These are phyloP conservation scores for Schoenoplectus triqueter DNA, from an alignment of 202 grass and related monocot genomes.

Conservation along the genomic window DNA sequence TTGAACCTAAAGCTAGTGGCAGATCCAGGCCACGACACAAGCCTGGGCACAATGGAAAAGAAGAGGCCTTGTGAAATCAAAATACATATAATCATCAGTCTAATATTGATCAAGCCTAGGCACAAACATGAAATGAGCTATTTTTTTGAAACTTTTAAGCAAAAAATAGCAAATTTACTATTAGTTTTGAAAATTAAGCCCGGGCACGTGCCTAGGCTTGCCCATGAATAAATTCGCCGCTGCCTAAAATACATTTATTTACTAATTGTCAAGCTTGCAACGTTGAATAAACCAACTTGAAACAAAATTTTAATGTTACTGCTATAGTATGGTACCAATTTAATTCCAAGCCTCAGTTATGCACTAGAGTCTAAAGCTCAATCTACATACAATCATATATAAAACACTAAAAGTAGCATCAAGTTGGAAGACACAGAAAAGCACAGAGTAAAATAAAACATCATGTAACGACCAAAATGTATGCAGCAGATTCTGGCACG, in stretches of 20 bases:
- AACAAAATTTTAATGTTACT: not conserved
- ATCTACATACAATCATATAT: not conserved
- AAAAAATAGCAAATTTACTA: too few species aligned
- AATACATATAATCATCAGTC: too few species aligned
- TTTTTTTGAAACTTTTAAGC: too few species aligned
- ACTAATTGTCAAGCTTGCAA: slow-evolving; percentile 9
- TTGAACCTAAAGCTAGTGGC: not conserved
- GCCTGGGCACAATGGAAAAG: too few species aligned
- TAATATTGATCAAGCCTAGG: too few species aligned
- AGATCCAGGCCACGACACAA: too few species aligned
- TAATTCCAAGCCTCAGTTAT: not conserved
- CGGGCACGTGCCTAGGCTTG: too few species aligned
- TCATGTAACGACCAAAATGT: not conserved
- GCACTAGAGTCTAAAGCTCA: not conserved
- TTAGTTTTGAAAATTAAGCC: too few species aligned
- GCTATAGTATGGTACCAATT: not conserved
- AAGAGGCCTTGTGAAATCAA: too few species aligned
- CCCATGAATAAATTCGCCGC: too few species aligned
- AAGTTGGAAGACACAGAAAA: not conserved
- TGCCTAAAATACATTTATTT: not conserved
- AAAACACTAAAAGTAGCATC: not conserved
- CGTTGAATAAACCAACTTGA: not conserved
- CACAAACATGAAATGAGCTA: too few species aligned
- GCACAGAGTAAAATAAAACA: not conserved
- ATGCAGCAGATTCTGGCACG: not conserved